A percentile compares a stretch with the other conserved stretches of the same genome.
phyloP scores from a whole-genome alignment of 345 rosid species.

The Rhodamnia argentea region DNA sequence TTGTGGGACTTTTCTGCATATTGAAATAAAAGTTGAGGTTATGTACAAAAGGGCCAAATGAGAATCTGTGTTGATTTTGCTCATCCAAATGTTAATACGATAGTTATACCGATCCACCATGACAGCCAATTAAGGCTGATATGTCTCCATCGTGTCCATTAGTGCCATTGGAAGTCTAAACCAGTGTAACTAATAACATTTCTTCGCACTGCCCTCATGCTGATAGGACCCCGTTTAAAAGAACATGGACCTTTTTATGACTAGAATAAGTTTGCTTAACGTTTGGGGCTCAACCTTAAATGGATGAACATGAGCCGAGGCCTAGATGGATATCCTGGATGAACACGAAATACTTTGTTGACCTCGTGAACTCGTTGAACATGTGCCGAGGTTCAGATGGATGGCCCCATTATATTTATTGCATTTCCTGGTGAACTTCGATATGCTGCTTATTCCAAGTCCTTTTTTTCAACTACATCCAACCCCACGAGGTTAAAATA shows the following conservation, averaged over 20 bases:
- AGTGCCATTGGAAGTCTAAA: neutral
- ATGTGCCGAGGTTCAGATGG: neutral
- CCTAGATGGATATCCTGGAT: neutral
- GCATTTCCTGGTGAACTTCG: neutral
- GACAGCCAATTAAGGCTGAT: neutral
- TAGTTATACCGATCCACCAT: neutral
- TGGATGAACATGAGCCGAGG: neutral
- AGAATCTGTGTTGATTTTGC: neutral
- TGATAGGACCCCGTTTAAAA: neutral
- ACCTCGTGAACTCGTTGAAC: neutral
- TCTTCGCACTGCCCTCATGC: neutral
- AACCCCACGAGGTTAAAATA: neutral
- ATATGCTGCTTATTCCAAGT: neutral
- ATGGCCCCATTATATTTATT: neutral
- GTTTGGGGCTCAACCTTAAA: neutral
- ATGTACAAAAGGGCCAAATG: neutral
- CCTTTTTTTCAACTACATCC: neutral
- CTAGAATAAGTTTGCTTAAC: neutral
- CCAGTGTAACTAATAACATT: neutral
- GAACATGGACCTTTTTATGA: neutral
- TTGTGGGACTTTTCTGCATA: neutral
- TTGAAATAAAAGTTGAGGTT: neutral
- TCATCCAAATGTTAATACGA: neutral
- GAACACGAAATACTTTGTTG: neutral
- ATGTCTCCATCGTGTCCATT: neutral